Conservation (phyloP, 2,329 filamentous ascomycete genomes). For the Cryoendolithus antarcticus region DNA sequence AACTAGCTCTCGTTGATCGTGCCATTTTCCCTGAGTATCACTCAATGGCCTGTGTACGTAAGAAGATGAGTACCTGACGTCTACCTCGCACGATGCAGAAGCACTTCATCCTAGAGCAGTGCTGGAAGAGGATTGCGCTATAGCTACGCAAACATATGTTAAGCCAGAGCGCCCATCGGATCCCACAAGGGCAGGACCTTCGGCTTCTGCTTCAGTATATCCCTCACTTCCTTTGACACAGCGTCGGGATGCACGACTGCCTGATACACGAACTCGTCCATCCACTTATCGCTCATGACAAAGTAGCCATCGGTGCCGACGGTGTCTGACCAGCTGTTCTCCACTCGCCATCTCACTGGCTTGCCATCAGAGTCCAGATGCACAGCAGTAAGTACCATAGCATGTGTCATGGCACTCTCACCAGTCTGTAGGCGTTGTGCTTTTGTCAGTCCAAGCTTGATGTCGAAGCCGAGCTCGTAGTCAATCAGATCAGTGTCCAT, state of each 20-base stretch:
- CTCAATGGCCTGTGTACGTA: too few species aligned
- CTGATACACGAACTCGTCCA: conserved; percentile 64
- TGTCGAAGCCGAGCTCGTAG: conserved; percentile 74
- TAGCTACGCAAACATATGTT: too few species aligned
- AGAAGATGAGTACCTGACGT: too few species aligned
- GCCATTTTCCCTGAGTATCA: too few species aligned
- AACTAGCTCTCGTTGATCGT: too few species aligned
- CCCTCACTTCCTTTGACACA: conserved; percentile 48
- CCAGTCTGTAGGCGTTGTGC: conserved; percentile 60
- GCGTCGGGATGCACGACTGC: conserved; percentile 63
- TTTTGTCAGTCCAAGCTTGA: conserved; percentile 61
- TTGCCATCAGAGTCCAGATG: conserved; percentile 57
- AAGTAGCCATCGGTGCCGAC: conserved; percentile 71
- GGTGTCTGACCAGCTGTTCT: conserved; percentile 69
- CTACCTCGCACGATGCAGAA: too few species aligned
- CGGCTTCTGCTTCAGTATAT: conserved; percentile 59
- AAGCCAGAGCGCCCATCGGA: conserved; percentile 28
- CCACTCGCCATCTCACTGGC: conserved; percentile 67
- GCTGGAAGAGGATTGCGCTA: too few species aligned
- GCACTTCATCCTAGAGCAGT: too few species aligned
- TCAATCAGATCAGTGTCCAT: conserved; percentile 71
- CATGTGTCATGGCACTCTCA: conserved; percentile 78
- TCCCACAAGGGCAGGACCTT: conserved; percentile 49
- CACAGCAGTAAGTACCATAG: conserved; percentile 82
- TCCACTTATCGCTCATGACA: conserved; percentile 66